phyloP scores from a whole-genome alignment of 257 asterid species.

The Solanum peruvianum region DNA sequence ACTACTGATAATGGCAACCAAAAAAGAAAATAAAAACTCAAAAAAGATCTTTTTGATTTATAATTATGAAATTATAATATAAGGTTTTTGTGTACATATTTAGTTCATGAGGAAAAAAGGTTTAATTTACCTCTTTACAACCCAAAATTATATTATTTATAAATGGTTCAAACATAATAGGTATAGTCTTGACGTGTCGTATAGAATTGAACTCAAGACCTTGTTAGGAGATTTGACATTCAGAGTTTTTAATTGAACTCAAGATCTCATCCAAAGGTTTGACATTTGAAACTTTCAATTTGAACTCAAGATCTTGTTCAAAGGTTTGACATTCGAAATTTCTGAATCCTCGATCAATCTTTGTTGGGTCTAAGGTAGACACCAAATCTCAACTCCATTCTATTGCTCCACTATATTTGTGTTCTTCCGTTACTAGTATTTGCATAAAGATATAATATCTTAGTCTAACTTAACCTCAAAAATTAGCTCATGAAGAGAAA shows the following conservation, averaged over 20 bases:
- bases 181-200: not conserved
- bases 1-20: not conserved
- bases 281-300: too few relatives aligned
- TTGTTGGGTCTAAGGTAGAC: not conserved
- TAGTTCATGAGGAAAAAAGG: not conserved
- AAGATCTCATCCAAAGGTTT: not conserved
- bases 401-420: not conserved
- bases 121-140: not conserved
- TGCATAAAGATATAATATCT: too few relatives aligned
- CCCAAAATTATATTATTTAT: not conserved
- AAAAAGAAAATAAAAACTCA: not conserved
- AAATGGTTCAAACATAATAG: too few relatives aligned
- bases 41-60: too few relatives aligned
- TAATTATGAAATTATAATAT: not conserved
- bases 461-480: fast-evolving
- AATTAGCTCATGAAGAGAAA: fast-evolving
- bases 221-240: too few relatives aligned
- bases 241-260: too few relatives aligned
- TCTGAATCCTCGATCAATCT: not conserved
- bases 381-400: not conserved
- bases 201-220: too few relatives aligned
- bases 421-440: not conserved
- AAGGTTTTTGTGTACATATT: not conserved
- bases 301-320: too few relatives aligned
- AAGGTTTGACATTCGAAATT: too few relatives aligned